Evolutionary conservation across 2,329 filamentous ascomycete species (phyloP), one percentile per base, ranked within the genome.

Genomic region (Arthrocladium fulminans): DNA sequence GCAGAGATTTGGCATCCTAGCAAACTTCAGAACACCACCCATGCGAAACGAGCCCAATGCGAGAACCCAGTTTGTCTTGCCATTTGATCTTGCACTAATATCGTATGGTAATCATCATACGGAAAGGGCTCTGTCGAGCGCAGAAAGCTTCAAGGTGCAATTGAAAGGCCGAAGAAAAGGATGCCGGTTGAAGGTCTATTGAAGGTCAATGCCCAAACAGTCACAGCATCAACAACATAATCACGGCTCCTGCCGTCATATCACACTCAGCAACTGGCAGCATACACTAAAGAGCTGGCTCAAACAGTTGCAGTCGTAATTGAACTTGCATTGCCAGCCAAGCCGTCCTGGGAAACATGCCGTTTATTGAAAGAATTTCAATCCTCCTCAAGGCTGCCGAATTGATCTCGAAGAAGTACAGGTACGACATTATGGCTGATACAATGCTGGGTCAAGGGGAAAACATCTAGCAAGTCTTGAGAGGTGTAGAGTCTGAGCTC

Each of bases 401-500:
- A 3, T 32, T 53, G 3, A 35, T 53, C 17, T 9, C 27, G 10
- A 30, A 34, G 5, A 50, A 50, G 29, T 53, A 53, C 38, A 44
- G 51, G 2, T 45, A 41, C 25, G 39, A 47, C 13, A 22, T 51
- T 2, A 7, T 53, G 44, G 51, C 51, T 2, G 45, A 44, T 24
- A 53, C 51, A 3, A 53, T 53, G 49, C 27, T 51, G 6, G 51
- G 51, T 7, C 51, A 53, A 40, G 51, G 49, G 10, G 51, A 51
- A 39, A 53, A 45, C 20, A 5, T 45, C 30, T 47, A 25, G 17
- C 45, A 47, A 39, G 45, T 94, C 65, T 87, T 87, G 15, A 80
- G 87, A 65, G 95, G 96, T 59, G 86, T 87, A 9, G 74, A 75
- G 54, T 81, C 84, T 59, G 32, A 35, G n/a, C 4, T 35, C 32